Conservation (phyloP, 208 protist species). For the Trypanosoma conorhini region DNA sequence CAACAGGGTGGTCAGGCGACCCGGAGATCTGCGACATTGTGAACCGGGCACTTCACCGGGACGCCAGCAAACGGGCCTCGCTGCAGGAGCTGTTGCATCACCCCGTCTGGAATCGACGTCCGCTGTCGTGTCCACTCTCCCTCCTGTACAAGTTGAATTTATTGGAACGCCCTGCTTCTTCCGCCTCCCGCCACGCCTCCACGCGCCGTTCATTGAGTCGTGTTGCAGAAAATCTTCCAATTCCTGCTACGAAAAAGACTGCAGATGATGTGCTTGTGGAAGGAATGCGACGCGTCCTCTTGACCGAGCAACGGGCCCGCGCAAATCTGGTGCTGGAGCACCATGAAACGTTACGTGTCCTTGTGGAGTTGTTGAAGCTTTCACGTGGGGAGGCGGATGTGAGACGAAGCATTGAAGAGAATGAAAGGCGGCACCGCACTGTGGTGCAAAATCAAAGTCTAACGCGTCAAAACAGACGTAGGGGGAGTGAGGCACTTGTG, state of each 20-base stretch:
- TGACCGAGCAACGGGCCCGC: slow-evolving; percentile 57
- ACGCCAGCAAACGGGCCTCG: slow-evolving; percentile 49
- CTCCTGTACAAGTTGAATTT: slow-evolving; percentile 82
- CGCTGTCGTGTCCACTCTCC: slow-evolving; percentile 74
- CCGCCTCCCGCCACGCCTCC: slow-evolving; percentile 18
- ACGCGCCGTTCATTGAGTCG: slow-evolving; percentile 34
- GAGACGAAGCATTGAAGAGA: slow-evolving; percentile 31
- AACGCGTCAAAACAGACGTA: slow-evolving; percentile 28
- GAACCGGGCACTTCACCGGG: slow-evolving; percentile 56
- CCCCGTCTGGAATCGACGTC: slow-evolving; percentile 80
- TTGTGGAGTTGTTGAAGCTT: slow-evolving; percentile 43
- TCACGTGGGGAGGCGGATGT: slow-evolving; percentile 36
- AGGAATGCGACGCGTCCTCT: slow-evolving; percentile 41
- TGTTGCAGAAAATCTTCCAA: slow-evolving; percentile 40
- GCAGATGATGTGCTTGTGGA: slow-evolving; percentile 45
- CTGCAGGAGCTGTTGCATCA: slow-evolving; percentile 77
- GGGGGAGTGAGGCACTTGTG: slow-evolving; percentile 57
- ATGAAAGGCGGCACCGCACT: slow-evolving; percentile 38
- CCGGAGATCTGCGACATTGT: slow-evolving; percentile 62
- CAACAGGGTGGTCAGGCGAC: slow-evolving; percentile 59
- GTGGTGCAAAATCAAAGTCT: slow-evolving; percentile 17
- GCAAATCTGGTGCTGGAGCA: slow-evolving; percentile 65
- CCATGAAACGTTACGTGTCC: slow-evolving; percentile 50
- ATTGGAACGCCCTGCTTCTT: slow-evolving; percentile 35
- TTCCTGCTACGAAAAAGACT: slow-evolving; percentile 35